Conservation (phyloP, 371 early-diverging fungal species). For the Catenaria anguillulae region DNA sequence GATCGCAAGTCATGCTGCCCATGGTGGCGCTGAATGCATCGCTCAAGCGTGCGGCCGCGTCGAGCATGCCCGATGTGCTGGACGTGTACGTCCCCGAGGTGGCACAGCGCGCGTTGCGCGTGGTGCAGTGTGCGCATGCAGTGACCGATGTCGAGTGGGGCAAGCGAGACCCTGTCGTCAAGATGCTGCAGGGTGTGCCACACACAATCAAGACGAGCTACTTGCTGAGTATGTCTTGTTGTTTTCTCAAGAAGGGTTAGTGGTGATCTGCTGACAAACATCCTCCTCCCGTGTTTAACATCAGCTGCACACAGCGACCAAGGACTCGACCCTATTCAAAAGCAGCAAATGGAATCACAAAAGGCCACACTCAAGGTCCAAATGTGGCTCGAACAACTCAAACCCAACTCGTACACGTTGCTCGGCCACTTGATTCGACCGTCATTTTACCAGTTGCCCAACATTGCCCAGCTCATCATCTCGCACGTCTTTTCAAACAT, state of each 20-base stretch:
- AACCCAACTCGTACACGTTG: not conserved
- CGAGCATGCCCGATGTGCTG: not conserved
- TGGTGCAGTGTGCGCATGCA: not conserved
- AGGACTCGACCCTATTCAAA: no score
- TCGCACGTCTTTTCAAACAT: not conserved
- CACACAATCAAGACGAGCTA: not conserved
- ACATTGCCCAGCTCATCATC: not conserved
- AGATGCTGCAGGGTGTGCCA: not conserved
- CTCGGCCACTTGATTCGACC: not conserved
- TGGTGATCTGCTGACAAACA: no score
- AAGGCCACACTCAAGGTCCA: conserved; percentile 1
- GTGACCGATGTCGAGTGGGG: not conserved
- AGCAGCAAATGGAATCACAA: not conserved
- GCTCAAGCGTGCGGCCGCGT: not conserved
- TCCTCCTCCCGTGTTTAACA: no score
- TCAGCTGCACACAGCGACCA: no score
- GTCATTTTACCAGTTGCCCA: not conserved
- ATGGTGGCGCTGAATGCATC: not conserved
- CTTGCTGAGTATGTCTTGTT: not conserved
- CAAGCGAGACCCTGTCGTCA: not conserved
- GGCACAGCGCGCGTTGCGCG: not conserved
- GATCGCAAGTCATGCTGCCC: conserved; percentile 1
- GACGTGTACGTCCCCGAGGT: not conserved
- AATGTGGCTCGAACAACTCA: conserved; percentile 1
- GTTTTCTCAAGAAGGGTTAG: no score